These are phyloP conservation scores for Eremomyces bilateralis DNA, from an alignment of 495 filamentous ascomycete genomes.

Conservation along the genomic window DNA sequence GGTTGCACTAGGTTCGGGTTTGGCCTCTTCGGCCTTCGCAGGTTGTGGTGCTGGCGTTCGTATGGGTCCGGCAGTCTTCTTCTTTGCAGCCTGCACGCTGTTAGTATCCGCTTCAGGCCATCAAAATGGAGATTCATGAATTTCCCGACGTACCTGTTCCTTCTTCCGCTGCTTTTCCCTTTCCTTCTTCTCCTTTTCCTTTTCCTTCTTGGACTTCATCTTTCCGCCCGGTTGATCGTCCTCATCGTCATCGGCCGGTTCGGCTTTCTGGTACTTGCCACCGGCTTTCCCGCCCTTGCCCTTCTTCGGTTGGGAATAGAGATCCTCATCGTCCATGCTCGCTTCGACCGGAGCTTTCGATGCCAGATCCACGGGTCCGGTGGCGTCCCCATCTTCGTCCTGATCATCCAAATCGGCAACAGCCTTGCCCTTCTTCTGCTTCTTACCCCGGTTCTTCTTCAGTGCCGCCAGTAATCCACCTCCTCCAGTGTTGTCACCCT, in stretches of 20 bases:
- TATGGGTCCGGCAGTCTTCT: constrained; percentile 32
- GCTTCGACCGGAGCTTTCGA: constrained; percentile 70
- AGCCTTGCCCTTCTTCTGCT: constrained; percentile 70
- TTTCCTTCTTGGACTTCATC: constrained; percentile 84
- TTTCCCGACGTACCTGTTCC: constrained; percentile 44
- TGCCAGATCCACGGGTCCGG: constrained; percentile 22
- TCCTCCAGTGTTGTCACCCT: constrained; percentile 29
- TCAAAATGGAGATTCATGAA: constrained; percentile 20
- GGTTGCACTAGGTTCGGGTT: constrained; percentile 15
- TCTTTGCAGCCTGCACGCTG: constrained; percentile 37
- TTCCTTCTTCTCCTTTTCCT: constrained; percentile 88
- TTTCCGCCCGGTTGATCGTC: constrained; percentile 39
- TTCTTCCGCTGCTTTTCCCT: constrained; percentile 84
- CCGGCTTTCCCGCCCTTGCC: constrained; percentile 28
- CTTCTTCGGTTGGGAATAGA: constrained; percentile 46
- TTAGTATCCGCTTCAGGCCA: not conserved
- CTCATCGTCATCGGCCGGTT: constrained; percentile 21
- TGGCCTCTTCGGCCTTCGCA: constrained; percentile 4
- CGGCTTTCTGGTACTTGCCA: constrained; percentile 24
- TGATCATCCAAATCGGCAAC: constrained; percentile 53
- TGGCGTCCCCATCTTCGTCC: constrained; percentile 30
- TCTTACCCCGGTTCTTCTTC: constrained; percentile 76
- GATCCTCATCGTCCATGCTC: constrained; percentile 62
- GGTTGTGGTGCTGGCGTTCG: constrained; percentile 8
- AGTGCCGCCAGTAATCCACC: constrained; percentile 68